Evolutionary conservation across 352 stramenopile species (phyloP), one percentile per base, ranked within the genome.

Genomic region (Phytophthora megakarya): DNA sequence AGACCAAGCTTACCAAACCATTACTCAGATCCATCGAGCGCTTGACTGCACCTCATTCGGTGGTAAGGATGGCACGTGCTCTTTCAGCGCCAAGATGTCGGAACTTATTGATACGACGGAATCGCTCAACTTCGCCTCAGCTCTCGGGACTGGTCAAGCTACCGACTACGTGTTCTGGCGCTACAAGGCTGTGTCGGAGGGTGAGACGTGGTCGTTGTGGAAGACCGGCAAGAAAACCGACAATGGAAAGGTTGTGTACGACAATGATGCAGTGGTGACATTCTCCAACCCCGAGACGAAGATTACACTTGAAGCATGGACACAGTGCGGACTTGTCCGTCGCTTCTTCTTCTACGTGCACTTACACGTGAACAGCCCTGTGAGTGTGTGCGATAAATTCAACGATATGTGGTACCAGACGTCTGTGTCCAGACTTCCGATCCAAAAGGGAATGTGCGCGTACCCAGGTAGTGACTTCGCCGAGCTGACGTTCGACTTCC

Each of bases 341-440:
- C 62, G 64, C 15, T 81, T 80, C 43, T 64, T 71, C 30, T 88
- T 89, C 48, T 72, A 75, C 45, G 66, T 89, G 4, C 62, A 78
- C 44, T 52, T 89, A 26, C 80, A 90, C 43, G 59, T 80, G 38
- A 73, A 78, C 56, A 83, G 70, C 35, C 65, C 61, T 37, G 60
- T 86, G 47, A 50, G 64, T 5, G 67, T 91, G 12, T 88, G 78
- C 46, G 67, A 88, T 13, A 65, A 75, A 16, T 88, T 89, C 44
- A 53, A 64, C 38, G 62, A 70, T n/a, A 87, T 91, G 82, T 91
- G 80, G 80, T 91, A 91, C 59, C 78, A 91, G 61, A 77, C 61
- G 11, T 67, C 62, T 0, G 62, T 75, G 13, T 75, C 70, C 42
- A 67, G 64, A 25, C 60, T 78, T 6, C 70, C 73, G 22, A 67